Percentiles rank a stretch among this genome's conserved stretches.
Conservation (phyloP, 1,284 basidiomycete species). For the Xerocomus nothofagi region DNA sequence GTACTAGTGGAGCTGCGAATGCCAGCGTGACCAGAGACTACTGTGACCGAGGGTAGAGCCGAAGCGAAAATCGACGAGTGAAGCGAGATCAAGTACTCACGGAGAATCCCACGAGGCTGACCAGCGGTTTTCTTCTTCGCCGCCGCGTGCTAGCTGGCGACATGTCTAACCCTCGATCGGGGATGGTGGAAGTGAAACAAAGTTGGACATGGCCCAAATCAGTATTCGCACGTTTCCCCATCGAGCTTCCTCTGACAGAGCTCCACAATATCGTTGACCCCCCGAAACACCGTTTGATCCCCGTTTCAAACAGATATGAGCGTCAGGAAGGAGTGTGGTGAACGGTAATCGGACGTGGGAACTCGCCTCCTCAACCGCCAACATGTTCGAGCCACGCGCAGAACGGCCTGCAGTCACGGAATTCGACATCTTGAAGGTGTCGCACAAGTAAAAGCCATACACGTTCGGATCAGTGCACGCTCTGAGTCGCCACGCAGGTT, state of each 20-base stretch:
- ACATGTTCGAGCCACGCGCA: constrained; percentile 7
- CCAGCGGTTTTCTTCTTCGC: constrained; percentile 12
- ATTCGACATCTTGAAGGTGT: constrained; percentile 65
- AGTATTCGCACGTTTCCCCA: no score
- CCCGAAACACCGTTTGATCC: no score
- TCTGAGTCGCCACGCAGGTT: constrained; percentile 54
- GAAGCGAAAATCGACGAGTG: constrained; percentile 14
- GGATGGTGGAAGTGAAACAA: no score
- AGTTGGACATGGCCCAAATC: no score
- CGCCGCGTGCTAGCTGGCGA: no score
- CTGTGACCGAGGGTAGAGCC: constrained; percentile 5
- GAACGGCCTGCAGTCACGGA: constrained; percentile 40
- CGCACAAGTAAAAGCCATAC: constrained; percentile 50
- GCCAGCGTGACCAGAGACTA: constrained; percentile 12
- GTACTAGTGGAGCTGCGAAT: not conserved
- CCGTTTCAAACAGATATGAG: no score
- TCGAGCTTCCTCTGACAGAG: no score
- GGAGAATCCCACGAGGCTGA: constrained; percentile 29
- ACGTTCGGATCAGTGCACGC: not conserved
- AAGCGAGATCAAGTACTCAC: not conserved
- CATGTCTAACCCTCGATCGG: no score
- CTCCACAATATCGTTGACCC: no score
- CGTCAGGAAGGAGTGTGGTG: no score
- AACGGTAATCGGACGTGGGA: no score
- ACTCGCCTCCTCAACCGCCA: no score